These are phyloP conservation scores for Flaveria linearis DNA, from an alignment of 129 eudicot species.

Conservation along the genomic window DNA sequence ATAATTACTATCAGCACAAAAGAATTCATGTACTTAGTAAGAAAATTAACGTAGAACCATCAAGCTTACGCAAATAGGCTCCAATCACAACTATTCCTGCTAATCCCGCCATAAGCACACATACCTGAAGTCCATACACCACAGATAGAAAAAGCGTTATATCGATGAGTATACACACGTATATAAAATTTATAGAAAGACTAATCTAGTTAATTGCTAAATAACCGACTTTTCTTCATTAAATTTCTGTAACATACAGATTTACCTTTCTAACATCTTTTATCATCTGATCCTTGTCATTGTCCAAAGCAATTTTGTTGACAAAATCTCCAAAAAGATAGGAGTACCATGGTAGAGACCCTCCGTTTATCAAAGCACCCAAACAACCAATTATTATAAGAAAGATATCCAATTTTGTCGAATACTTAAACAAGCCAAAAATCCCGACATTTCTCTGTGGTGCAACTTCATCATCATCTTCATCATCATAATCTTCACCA, in stretches of 20 bases:
- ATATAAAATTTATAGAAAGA: not conserved
- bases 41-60: not conserved
- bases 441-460: constrained; percentile 51
- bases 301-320: constrained; percentile 54
- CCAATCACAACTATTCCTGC: constrained; percentile 67
- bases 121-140: constrained; percentile 45
- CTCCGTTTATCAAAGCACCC: constrained; percentile 84
- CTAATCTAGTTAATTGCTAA: not conserved
- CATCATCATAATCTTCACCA: constrained; percentile 52
- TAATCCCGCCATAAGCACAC: constrained; percentile 64
- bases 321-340: constrained; percentile 70
- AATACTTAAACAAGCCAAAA: constrained; percentile 58
- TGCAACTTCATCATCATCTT: constrained; percentile 53
- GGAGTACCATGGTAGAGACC: constrained; percentile 85
- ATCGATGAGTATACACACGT: not conserved
- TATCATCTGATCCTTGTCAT: constrained; percentile 58
- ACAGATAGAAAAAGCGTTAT: not conserved
- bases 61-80: constrained; percentile 69
- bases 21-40: not conserved
- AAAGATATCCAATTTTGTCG: constrained; percentile 54
- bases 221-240: too few relatives aligned
- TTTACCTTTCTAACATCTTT: constrained; percentile 60
- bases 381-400: constrained; percentile 65
- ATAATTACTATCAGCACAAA: not conserved
- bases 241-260: not conserved